Evolutionary conservation across 2,329 filamentous ascomycete genomes (phyloP).

Genomic region (Simplicillium sp.): DNA sequence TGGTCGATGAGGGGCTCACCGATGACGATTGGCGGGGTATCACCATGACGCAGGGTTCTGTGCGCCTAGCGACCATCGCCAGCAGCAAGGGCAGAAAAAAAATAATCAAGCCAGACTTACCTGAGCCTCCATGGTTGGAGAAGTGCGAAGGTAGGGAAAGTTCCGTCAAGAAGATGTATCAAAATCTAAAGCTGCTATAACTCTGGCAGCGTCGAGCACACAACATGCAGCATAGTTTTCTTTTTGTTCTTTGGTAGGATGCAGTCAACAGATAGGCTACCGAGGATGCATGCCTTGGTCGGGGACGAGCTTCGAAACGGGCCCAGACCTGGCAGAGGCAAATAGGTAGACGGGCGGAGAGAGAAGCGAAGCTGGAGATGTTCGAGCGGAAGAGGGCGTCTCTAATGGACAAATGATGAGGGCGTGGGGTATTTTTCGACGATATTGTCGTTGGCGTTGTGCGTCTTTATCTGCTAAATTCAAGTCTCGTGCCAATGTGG

Average conservation of each 20-base stretch:
- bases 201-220: conserved; percentile 28
- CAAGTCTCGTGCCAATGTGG: conserved; percentile 28
- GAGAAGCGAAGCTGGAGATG: conserved; percentile 1
- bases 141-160: conserved; percentile 8
- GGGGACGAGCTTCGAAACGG: conserved; percentile 10
- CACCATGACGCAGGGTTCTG: no score
- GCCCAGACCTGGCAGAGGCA: conserved; percentile 12
- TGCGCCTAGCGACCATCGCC: conserved; percentile 12
- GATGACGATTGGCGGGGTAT: no score
- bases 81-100: conserved; percentile 9
- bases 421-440: conserved; percentile 3
- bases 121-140: conserved; percentile 37
- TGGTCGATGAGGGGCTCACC: conserved; percentile 9
- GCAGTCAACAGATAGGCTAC: conserved; percentile 24
- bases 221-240: conserved; percentile 34
- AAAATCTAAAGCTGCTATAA: conserved; percentile 29
- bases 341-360: conserved; percentile 3
- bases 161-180: conserved; percentile 8
- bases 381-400: not conserved
- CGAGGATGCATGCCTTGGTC: conserved; percentile 27
- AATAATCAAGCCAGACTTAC: conserved; percentile 18
- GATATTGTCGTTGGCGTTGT: conserved; percentile 10
- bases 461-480: conserved; percentile 28
- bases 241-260: conserved; percentile 2
- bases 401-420: not conserved